These are phyloP conservation scores for Erucastrum elatum DNA, from an alignment of 345 rosid species.

Conservation along the genomic window DNA sequence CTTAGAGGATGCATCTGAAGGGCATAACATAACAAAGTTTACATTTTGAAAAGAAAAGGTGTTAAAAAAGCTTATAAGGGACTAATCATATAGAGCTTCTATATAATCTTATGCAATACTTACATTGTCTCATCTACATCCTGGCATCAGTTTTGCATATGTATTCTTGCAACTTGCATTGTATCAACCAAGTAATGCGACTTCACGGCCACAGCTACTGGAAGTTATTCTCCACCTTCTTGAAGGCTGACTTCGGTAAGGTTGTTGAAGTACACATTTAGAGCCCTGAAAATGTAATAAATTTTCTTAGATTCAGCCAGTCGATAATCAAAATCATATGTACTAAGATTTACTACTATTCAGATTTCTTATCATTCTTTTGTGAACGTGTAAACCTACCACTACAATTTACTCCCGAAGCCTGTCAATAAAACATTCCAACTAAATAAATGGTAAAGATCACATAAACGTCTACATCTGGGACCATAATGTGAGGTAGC, in stretches of 20 bases:
- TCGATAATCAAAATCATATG: neutral
- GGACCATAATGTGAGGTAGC: neutral
- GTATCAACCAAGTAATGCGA: conserved; percentile 94
- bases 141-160: conserved; percentile 63
- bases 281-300: conserved; percentile 63
- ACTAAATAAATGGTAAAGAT: neutral
- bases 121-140: conserved; percentile 90
- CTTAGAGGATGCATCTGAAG: conserved; percentile 65
- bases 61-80: conserved; percentile 3
- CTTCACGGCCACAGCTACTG: conserved; percentile 78
- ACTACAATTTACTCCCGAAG: conserved; percentile 55
- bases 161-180: conserved; percentile 69
- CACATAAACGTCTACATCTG: neutral
- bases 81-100: neutral
- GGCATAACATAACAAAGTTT: conserved; percentile 83
- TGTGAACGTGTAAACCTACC: conserved; percentile 72
- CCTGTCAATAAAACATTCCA: conserved; percentile 44
- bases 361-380: conserved; percentile 71
- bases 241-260: conserved; percentile 69
- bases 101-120: conserved; percentile 31
- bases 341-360: neutral
- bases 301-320: neutral
- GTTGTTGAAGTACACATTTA: conserved; percentile 77
- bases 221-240: conserved; percentile 79
- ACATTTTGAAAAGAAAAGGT: conserved; percentile 46